Evolutionary conservation across 1,139 yeast species (phyloP).

Genomic region (Chernovozyma aurita): DNA sequence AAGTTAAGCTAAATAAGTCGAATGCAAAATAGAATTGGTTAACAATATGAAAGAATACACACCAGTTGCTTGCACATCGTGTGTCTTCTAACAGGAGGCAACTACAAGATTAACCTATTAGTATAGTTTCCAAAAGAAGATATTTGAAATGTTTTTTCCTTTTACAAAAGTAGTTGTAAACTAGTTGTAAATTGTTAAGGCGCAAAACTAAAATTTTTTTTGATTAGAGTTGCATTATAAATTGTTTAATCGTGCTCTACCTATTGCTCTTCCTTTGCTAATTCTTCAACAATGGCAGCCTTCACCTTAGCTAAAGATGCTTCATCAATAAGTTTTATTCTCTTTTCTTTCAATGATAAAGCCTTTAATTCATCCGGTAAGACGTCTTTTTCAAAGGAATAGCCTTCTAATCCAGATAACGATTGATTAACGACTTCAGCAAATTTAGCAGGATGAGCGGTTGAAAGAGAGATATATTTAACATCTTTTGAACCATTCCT

Average conservation of each 20-base stretch:
- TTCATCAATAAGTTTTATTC: conserved; percentile 68
- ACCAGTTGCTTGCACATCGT: too few species aligned
- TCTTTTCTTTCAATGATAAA: conserved; percentile 67
- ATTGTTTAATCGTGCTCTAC: not conserved
- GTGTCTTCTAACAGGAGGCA: too few species aligned
- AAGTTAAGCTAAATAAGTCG: conserved; percentile 20
- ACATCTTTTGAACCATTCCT: conserved; percentile 30
- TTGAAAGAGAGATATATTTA: conserved; percentile 76
- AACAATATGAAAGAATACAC: too few species aligned
- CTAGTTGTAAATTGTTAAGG: too few species aligned
- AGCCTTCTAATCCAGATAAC: conserved; percentile 57
- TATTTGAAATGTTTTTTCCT: too few species aligned
- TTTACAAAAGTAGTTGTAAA: too few species aligned
- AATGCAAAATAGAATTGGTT: too few species aligned
- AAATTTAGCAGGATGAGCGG: conserved; percentile 98
- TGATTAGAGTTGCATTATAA: too few species aligned
- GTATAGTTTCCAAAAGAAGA: too few species aligned
- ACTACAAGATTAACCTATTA: too few species aligned
- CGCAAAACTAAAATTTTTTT: too few species aligned
- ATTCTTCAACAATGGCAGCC: conserved; percentile 65
- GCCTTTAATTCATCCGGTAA: conserved; percentile 83
- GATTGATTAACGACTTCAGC: conserved; percentile 92
- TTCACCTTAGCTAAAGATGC: conserved; percentile 74
- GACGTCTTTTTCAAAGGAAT: conserved; percentile 83
- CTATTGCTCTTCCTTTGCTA: conserved; percentile 38